Base-by-base conservation (phyloP, 164 flowering plant genomes). In the Annona squamosa region DNA sequence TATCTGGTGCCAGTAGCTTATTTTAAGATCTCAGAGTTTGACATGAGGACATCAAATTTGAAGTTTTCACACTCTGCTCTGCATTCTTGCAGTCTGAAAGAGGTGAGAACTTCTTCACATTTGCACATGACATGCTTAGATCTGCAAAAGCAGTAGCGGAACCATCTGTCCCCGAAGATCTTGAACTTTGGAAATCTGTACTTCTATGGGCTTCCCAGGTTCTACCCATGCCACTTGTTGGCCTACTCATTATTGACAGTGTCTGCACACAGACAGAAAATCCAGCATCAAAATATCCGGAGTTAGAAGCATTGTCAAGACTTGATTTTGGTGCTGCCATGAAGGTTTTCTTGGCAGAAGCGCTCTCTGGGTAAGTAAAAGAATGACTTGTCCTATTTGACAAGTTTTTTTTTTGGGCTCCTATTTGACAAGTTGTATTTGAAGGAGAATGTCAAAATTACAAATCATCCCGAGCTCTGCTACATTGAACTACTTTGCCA, bases 191-290 rank as follows among this genome's bases (percentile, higher is more conserved):
- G 95, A 91, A 87, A 83, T 92, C 99, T 68, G 92, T 89, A 81
- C 99, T 95, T 73, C 80, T 92, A 37, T 89, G 94, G 96, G 98
- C 93, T 69, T 89, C 99, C 42, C 92, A 98, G 57, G 87, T 88
- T 44, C 83, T 95, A 42, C 99, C 99, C 12, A 95, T 95, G 98
- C 98, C 99, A 73, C 97, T 95, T 75, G 87, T 95, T n/a, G 97
- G 99, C 43, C 89, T 95, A 79, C 78, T 92, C 63, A 83, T 95
- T 16, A 95, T 95, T 68, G 89, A 88, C 73, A 68, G 90, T 69
- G 83, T 95, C 61, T 92, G 99, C 78, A 78, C 89, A 41, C 90
- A 90, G 74, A 76, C 62, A 48, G 92, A 82, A 72, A 83, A 69
- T 76, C 84, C 82, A 75, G 77, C 80, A 68, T 74, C 87, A 18